Conservation (phyloP, 805 yeast genomes). For the Nakazawaea ernobii region DNA sequence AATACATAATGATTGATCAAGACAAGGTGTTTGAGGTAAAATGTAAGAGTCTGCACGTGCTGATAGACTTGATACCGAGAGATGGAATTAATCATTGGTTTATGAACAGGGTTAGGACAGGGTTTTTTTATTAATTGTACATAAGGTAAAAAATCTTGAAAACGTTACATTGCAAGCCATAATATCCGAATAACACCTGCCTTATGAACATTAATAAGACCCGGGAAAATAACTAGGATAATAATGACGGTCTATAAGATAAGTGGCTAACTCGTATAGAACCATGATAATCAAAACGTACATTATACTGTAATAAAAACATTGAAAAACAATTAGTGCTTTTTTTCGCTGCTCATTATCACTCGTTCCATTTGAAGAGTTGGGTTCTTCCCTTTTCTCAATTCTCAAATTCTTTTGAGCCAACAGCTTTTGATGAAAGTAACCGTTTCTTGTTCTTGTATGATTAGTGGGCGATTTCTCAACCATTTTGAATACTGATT, state of each 20-base stretch:
- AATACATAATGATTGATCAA: conserved; percentile 7
- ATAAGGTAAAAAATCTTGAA: not conserved
- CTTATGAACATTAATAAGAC: too few species aligned
- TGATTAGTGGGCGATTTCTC: too few species aligned
- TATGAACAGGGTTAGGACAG: conserved; percentile 2
- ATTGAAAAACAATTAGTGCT: too few species aligned
- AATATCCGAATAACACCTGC: too few species aligned
- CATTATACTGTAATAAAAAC: too few species aligned
- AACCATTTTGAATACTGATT: too few species aligned
- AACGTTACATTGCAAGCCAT: not conserved
- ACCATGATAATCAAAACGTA: too few species aligned
- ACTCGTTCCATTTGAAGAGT: not conserved
- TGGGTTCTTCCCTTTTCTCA: not conserved
- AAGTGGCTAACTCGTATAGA: too few species aligned
- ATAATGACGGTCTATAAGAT: too few species aligned
- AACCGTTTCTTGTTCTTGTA: conserved; percentile 3
- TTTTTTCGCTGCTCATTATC: too few species aligned
- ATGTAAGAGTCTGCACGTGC: not conserved
- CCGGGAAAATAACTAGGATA: too few species aligned
- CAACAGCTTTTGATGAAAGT: conserved; percentile 3
- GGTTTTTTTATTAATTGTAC: not conserved
- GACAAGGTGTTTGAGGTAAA: conserved; percentile 5
- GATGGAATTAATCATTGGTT: conserved; percentile 7
- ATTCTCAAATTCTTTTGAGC: not conserved
- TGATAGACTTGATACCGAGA: not conserved